Evolutionary conservation across 2,329 filamentous ascomycete species (phyloP), one percentile per base, ranked within the genome.

Genomic region (Penicillium sclerotiorum): DNA sequence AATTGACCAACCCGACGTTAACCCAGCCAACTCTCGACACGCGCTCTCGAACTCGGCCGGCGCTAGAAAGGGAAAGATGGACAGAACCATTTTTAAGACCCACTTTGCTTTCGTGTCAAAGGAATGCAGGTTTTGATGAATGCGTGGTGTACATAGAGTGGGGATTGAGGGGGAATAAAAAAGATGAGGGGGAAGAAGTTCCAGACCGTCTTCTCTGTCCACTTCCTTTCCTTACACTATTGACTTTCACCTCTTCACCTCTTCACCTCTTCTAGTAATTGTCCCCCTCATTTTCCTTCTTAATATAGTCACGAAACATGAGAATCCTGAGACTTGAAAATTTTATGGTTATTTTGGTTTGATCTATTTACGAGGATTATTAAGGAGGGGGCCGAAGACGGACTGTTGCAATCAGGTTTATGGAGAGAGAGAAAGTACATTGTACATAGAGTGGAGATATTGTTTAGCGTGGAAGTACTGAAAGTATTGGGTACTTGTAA

Each of bases 21-120:
- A 54, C 35, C 73, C 49, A 45, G 58, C 47, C 73, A 83, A 46
- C 80, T 83, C 63, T 76, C 86, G 81, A 67, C 87, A 89, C 47
- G 79, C 81, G 62, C 83, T 78, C 45, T 80, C 71, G 56, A 90
- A 90, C 63, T 89, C 86, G 33, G 82, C 77, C 9, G 71, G 62
- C 9, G 72, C 80, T 22, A 90, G 77, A 50, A 80, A 81, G 6
- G 87, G 87, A 63, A 86, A 90, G 43, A 49, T 50, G 41, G 62
- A 63, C 35, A 71, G 35, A 21, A 25, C 23, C 43, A 37, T 37
- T 21, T 18, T 46, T 18, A 25, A 28, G 6, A 25, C 35, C 48
- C 49, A 53, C 50, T 35, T 35, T 20, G 30, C n/a, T 17, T 36
- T 36, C 20, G 43, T 44, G 40, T 52, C 47, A 49, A 41, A 22